phyloP scores from a whole-genome alignment of 306 rosid genomes.

The Sesbania bispinosa region DNA sequence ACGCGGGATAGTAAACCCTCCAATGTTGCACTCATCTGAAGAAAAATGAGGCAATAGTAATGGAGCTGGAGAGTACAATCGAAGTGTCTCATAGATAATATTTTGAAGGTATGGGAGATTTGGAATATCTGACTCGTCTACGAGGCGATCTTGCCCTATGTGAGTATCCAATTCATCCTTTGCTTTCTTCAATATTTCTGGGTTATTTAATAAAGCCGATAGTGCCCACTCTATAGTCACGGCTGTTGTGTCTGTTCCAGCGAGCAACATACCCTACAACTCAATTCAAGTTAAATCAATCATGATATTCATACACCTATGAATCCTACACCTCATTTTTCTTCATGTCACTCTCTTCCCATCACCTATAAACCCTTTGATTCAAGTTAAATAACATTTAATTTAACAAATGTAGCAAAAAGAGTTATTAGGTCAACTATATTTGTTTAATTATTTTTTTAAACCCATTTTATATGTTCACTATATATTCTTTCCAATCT shows the following conservation, averaged over 20 bases:
- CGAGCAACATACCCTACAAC: slow-evolving; percentile 31
- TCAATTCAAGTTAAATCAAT: background rate
- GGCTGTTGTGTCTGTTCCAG: slow-evolving; percentile 44
- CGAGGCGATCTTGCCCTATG: slow-evolving; percentile 34
- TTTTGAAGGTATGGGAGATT: slow-evolving; percentile 49
- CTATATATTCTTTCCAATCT: too few relatives aligned
- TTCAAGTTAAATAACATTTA: too few relatives aligned
- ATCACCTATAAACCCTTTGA: too few relatives aligned
- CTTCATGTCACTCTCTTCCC: too few relatives aligned
- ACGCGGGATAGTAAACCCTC: slow-evolving; percentile 36
- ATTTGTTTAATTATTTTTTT: too few relatives aligned
- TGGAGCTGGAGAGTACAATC: slow-evolving; percentile 42
- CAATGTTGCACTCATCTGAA: slow-evolving; percentile 37
- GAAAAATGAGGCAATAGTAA: slow-evolving; percentile 47
- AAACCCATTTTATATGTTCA: too few relatives aligned
- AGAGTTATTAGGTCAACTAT: too few relatives aligned
- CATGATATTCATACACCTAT: background rate
- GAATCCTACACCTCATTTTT: too few relatives aligned
- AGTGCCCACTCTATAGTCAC: slow-evolving; percentile 46
- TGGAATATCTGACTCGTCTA: slow-evolving; percentile 34
- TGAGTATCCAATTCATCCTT: slow-evolving; percentile 32
- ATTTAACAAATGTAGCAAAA: too few relatives aligned
- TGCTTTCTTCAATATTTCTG: slow-evolving; percentile 25
- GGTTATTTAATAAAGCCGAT: slow-evolving; percentile 33
- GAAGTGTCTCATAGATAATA: slow-evolving; percentile 45